Conservation (phyloP, 2,329 filamentous ascomycete genomes). For the Dactylella cylindrospora region DNA sequence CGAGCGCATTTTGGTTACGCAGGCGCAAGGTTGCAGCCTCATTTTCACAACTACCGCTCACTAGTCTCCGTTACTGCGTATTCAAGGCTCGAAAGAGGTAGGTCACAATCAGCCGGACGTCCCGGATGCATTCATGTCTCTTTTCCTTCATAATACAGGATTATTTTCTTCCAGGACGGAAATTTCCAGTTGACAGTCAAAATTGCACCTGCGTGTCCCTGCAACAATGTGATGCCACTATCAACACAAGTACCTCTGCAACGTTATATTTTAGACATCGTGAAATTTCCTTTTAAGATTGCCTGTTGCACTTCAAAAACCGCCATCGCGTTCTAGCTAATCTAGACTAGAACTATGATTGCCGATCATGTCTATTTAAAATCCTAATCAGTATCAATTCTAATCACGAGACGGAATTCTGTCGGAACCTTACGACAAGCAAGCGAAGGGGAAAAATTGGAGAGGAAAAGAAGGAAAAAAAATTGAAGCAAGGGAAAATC, state of each 20-base stretch:
- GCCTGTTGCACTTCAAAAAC: not conserved
- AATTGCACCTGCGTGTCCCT: conserved; percentile 29
- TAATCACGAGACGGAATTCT: conserved; percentile 26
- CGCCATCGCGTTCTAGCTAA: not conserved
- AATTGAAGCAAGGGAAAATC: conserved; percentile 23
- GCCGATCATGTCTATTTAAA: not conserved
- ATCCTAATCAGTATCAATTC: conserved; percentile 16
- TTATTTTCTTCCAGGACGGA: conserved; percentile 10
- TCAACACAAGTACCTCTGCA: conserved; percentile 31
- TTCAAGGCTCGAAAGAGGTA: conserved; percentile 23
- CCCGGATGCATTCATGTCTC: no score
- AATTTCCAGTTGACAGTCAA: conserved; percentile 2
- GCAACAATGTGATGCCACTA: conserved; percentile 28
- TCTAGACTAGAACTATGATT: not conserved
- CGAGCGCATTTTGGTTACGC: conserved; percentile 20
- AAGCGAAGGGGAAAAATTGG: conserved; percentile 10
- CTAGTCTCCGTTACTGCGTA: conserved; percentile 4
- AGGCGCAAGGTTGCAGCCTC: conserved; percentile 12
- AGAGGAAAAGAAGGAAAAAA: conserved; percentile 31
- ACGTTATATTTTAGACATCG: conserved; percentile 11
- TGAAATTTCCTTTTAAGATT: no score
- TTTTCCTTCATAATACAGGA: no score
- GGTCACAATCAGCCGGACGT: conserved; percentile 42
- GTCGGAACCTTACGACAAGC: conserved; percentile 40
- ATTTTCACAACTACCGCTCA: conserved; percentile 8